Conservation (phyloP, 1,284 basidiomycete genomes). For the Ustilago nuda region DNA sequence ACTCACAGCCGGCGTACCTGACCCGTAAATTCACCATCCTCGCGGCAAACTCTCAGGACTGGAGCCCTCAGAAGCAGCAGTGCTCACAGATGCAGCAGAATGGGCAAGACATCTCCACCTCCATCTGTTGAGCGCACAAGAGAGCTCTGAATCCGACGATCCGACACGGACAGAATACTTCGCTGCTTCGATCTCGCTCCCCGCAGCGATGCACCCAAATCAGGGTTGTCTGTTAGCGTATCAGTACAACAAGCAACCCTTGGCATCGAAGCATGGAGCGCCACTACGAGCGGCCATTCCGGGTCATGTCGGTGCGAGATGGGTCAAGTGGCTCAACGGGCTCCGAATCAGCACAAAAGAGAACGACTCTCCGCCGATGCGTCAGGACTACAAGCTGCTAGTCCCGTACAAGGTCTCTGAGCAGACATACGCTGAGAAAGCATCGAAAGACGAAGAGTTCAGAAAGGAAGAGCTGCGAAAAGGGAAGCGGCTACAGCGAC, state of each 20-base stretch:
- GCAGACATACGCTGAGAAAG: conserved; percentile 22
- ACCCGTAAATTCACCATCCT: conserved; percentile 45
- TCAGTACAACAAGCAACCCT: conserved; percentile 70
- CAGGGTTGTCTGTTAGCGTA: conserved; percentile 45
- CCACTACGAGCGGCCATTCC: conserved; percentile 78
- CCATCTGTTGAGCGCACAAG: conserved; percentile 47
- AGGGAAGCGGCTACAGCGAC: conserved; percentile 33
- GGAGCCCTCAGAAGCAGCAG: conserved; percentile 26
- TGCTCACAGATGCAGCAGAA: conserved; percentile 10
- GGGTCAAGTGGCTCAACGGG: conserved; percentile 80
- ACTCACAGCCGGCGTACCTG: conserved; percentile 37
- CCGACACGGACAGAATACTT: conserved; percentile 33
- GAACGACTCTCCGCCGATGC: conserved; percentile 40
- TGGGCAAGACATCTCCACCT: conserved; percentile 44
- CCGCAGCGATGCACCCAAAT: conserved; percentile 51
- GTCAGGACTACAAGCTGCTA: conserved; percentile 38
- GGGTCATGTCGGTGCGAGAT: conserved; percentile 78
- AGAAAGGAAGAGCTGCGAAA: conserved; percentile 17
- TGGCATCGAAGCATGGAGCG: conserved; percentile 77
- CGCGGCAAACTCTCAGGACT: conserved; percentile 11
- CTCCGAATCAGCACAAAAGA: conserved; percentile 12
- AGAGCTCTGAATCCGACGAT: conserved; percentile 44
- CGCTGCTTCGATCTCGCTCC: conserved; percentile 49
- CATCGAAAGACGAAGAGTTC: conserved; percentile 16
- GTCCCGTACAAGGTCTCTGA: conserved; percentile 73